phyloP scores from a whole-genome alignment of 169 alveolate species.

The Plasmodium inui region DNA sequence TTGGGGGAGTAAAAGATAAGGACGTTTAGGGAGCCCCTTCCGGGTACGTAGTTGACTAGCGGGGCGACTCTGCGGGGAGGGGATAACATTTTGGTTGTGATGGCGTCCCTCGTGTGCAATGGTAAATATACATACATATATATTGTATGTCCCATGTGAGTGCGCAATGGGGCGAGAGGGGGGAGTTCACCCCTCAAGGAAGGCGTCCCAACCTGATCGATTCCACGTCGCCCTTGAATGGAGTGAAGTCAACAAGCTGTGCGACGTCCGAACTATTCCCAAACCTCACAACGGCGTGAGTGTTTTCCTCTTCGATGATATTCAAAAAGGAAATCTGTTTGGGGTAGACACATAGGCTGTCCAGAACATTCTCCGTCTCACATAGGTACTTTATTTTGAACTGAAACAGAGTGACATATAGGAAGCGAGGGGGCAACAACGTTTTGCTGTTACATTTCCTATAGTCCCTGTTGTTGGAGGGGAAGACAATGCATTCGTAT shows the following conservation, averaged over 20 bases:
- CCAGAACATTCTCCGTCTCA: constrained; percentile 34
- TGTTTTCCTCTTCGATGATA: constrained; percentile 46
- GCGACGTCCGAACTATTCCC: constrained; percentile 39
- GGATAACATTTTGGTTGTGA: not conserved
- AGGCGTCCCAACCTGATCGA: constrained; percentile 17
- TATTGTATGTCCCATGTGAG: not conserved
- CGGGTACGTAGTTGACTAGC: constrained; percentile 54
- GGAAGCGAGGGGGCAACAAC: constrained; percentile 60
- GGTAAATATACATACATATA: not conserved
- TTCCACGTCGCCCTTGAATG: constrained; percentile 45
- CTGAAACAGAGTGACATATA: constrained; percentile 64
- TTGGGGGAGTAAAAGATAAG: constrained; percentile 59
- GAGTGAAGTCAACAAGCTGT: constrained; percentile 73
- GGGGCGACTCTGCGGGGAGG: constrained; percentile 31
- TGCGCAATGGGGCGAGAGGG: not conserved
- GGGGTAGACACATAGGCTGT: constrained; percentile 35
- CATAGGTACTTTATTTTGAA: constrained; percentile 63
- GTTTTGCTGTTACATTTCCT: constrained; percentile 69
- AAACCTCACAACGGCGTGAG: constrained; percentile 30
- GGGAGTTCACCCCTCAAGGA: not conserved
- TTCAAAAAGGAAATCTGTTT: constrained; percentile 50
- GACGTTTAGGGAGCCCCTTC: constrained; percentile 59
- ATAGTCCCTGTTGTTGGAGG: constrained; percentile 71
- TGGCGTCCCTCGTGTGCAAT: not conserved
- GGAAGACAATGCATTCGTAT: constrained; percentile 65